phyloP scores from a whole-genome alignment of 139 green algal species.

The Gonium pectorale region DNA sequence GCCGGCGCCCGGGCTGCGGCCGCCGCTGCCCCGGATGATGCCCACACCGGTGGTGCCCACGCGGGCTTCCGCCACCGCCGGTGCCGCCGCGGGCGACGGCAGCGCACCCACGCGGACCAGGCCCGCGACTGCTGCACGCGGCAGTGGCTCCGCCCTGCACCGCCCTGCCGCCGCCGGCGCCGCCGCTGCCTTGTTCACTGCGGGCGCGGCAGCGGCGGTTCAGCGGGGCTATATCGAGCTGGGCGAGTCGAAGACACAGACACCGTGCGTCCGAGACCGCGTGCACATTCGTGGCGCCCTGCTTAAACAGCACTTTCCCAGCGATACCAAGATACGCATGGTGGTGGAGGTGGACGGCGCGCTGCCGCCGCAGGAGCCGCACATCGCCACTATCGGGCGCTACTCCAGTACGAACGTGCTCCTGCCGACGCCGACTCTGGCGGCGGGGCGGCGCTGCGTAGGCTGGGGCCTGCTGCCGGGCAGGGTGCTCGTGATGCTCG shows the following conservation, averaged over 20 bases:
- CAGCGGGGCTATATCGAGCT: too few relatives aligned
- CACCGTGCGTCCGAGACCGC: too few relatives aligned
- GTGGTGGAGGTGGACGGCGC: constrained; percentile 19
- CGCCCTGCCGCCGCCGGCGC: neutral
- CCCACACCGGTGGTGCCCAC: neutral
- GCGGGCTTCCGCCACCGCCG: neutral
- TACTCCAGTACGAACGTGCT: neutral
- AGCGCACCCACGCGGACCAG: too few relatives aligned
- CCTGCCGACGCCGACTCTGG: neutral
- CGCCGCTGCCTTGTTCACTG: neutral
- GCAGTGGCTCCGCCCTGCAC: neutral
- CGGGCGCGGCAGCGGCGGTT: too few relatives aligned
- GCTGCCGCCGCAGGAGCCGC: neutral
- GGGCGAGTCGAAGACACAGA: neutral
- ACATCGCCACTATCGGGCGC: too few relatives aligned
- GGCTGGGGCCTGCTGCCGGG: constrained; percentile 22
- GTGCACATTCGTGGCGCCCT: neutral
- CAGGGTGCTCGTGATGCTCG: neutral
- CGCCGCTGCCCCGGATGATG: neutral
- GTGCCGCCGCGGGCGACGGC: neutral
- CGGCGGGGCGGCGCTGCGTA: neutral
- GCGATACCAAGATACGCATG: neutral
- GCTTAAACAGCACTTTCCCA: neutral
- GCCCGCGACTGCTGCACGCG: neutral
- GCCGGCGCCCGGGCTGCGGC: neutral